Conservation (phyloP, 1,284 basidiomycete genomes). For the Wolfiporia cocos region DNA sequence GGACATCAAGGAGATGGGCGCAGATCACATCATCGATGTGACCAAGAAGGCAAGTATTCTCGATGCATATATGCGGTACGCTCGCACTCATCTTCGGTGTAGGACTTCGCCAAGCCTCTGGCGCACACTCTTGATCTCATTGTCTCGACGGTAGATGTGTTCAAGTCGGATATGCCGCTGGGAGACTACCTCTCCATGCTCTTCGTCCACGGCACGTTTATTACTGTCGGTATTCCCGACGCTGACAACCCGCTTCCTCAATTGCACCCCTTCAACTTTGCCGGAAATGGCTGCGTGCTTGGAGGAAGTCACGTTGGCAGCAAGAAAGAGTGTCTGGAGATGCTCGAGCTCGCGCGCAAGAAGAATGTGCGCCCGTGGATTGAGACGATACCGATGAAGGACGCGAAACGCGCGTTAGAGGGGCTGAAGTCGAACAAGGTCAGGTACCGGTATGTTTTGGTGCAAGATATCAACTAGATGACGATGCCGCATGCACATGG, state of each 20-base stretch:
- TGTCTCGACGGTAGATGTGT: constrained; percentile 39
- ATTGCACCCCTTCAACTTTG: constrained; percentile 30
- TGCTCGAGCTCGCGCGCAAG: constrained; percentile 53
- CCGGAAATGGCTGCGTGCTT: constrained; percentile 31
- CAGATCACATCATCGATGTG: constrained; percentile 45
- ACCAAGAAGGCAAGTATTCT: constrained; percentile 7
- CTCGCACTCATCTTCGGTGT: too few relatives aligned
- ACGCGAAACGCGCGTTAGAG: constrained; percentile 47
- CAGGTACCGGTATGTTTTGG: constrained; percentile 45
- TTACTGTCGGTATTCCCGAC: constrained; percentile 51
- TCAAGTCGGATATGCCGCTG: constrained; percentile 18
- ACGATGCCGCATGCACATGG: too few relatives aligned
- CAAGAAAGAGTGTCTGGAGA: constrained; percentile 54
- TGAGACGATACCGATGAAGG: constrained; percentile 54
- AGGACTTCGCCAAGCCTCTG: constrained; percentile 39
- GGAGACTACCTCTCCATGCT: constrained; percentile 39
- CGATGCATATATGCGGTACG: background rate
- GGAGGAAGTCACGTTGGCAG: constrained; percentile 52
- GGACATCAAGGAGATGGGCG: constrained; percentile 62
- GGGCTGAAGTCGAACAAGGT: constrained; percentile 46
- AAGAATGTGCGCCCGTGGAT: constrained; percentile 46
- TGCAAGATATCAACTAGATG: constrained; percentile 27
- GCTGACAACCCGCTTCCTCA: constrained; percentile 32
- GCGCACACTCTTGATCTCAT: constrained; percentile 53
- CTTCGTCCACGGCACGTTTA: constrained; percentile 45